A percentile compares a stretch with the other conserved stretches of the same genome.
phyloP scores from a whole-genome alignment of 2,329 filamentous ascomycete genomes.

The Cryphonectria nitschkei region DNA sequence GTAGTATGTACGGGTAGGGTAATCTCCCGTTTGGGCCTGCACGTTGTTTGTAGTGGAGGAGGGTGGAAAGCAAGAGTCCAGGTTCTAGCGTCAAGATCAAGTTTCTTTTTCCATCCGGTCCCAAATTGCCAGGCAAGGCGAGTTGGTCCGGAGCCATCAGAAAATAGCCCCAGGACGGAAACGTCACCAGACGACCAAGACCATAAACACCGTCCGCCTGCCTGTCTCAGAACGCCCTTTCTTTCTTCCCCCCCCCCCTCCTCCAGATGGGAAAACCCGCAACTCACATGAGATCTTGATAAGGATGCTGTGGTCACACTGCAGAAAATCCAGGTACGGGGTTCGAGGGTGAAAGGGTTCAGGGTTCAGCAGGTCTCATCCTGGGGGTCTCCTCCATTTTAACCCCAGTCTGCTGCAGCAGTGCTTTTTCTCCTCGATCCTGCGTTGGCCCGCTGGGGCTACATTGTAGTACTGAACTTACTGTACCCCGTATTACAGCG shows the following conservation, averaged over 20 bases:
- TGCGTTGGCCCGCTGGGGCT: constrained; percentile 12
- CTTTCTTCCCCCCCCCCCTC: too few relatives aligned
- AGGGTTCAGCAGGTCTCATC: background rate
- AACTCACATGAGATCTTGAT: constrained; percentile 1
- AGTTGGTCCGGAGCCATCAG: constrained; percentile 3
- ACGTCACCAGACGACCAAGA: background rate
- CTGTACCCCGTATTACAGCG: background rate
- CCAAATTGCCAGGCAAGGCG: background rate
- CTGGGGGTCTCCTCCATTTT: background rate
- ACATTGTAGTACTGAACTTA: background rate
- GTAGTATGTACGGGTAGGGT: background rate
- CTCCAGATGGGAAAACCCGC: background rate
- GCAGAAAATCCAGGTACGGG: background rate
- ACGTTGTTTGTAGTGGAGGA: background rate
- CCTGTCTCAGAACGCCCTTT: background rate
- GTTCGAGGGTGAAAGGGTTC: background rate
- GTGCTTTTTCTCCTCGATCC: constrained; percentile 10
- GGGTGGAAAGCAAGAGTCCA: background rate
- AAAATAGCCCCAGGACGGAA: constrained; percentile 1
- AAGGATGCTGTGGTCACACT: constrained; percentile 5
- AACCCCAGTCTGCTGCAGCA: background rate
- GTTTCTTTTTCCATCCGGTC: background rate
- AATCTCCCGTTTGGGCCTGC: background rate
- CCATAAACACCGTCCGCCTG: background rate
- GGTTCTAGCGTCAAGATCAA: background rate